Evolutionary conservation across 116 monocot genomes (phyloP).

Genomic region (Cymodocea nodosa): DNA sequence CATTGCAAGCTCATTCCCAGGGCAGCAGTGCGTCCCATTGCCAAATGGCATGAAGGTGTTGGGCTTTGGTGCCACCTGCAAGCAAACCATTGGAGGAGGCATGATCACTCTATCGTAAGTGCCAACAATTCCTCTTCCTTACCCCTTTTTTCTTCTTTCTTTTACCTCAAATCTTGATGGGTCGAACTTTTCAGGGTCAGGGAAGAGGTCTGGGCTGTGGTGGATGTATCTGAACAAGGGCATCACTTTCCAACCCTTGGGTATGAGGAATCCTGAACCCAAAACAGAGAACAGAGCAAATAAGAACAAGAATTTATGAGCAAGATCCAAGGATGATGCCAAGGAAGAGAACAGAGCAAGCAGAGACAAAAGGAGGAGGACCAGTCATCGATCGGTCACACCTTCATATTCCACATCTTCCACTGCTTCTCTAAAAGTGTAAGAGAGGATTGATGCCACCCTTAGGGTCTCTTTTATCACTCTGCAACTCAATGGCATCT

Average conservation of each 20-base stretch:
- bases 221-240: slow-evolving; percentile 84
- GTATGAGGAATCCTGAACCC: slow-evolving; percentile 73
- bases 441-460: slow-evolving; percentile 71
- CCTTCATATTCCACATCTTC: slow-evolving; percentile 74
- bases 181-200: slow-evolving; percentile 73
- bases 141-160: background rate
- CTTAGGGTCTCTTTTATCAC: slow-evolving; percentile 89
- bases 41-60: slow-evolving; percentile 92
- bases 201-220: slow-evolving; percentile 66
- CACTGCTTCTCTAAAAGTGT: slow-evolving; percentile 84
- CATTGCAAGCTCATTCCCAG: slow-evolving; percentile 92
- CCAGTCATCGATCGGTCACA: too few relatives aligned
- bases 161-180: slow-evolving; percentile 87
- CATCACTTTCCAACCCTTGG: slow-evolving; percentile 91
- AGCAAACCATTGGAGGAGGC: background rate
- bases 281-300: background rate
- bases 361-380: background rate
- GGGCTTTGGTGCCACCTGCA: slow-evolving; percentile 55
- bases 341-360: too few relatives aligned
- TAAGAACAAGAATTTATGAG: background rate
- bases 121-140: background rate
- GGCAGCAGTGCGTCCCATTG: slow-evolving; percentile 75
- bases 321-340: background rate
- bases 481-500: slow-evolving; percentile 53
- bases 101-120: too few relatives aligned